Evolutionary conservation across 2,329 filamentous ascomycete genomes (phyloP), one percentile per base, ranked within the genome.

Genomic region (Neopestalotiopsis rosae): DNA sequence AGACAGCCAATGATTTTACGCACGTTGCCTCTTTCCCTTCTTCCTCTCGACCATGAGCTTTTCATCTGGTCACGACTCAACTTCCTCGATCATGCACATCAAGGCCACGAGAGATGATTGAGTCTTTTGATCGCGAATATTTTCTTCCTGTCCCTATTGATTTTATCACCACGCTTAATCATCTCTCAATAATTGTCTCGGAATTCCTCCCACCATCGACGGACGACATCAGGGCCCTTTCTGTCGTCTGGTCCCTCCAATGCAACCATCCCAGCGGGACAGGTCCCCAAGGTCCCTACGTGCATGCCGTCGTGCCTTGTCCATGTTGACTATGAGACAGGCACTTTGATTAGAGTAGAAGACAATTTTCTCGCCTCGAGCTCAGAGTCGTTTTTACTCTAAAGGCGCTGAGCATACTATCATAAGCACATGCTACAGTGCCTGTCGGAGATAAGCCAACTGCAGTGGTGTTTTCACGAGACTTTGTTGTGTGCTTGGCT

Each of bases 271-370:
- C 45, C n/a, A 20, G 45, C n/a, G 6, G 45, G 45, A 52, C 45
- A 52, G 45, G 45, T 52, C 45, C 45, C 45, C n/a, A n/a, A 52
- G 45, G 45, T 52, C 45, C 45, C 45, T 52, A 52, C 45, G 45
- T 52, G 45, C 45, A 20, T 52, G 7, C 1, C 45, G 45, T 52
- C 6, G 5, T 4, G n/a, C 14, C 45, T 52, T 52, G 45, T 20
- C n/a, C 45, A 52, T 7, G n/a, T 17, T 52, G 13, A 20, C 5
- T n/a, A 7, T 17, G 45, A 52, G 7, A 20, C 9, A 20, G 45
- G 5, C 9, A 52, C n/a, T 38, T 10, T 7, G 34, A 10, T 7
- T 38, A 1, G 34, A 38, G 6, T 38, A 38, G 34, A 38, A 9
- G 10, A 38, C 34, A 9, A 38, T 7, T 38, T 38, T 28, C 10